Conservation (phyloP, 2,329 filamentous ascomycete species). For the Claviceps digitariae region DNA sequence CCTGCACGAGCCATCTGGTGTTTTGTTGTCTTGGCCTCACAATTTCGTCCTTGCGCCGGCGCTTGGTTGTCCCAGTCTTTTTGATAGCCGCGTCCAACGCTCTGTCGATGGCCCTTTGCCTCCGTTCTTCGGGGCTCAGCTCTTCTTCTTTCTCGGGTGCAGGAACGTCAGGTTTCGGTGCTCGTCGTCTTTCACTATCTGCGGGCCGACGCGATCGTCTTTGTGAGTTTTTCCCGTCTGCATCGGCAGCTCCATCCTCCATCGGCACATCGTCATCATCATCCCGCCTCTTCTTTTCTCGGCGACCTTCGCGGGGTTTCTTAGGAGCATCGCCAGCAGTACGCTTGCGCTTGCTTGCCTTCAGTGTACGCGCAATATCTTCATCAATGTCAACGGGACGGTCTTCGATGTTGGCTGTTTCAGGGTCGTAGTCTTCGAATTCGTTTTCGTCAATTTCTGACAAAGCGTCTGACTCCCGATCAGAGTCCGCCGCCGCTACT, state of each 20-base stretch:
- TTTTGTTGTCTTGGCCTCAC: slow-evolving; percentile 31
- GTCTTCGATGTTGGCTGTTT: slow-evolving; percentile 48
- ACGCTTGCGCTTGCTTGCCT: slow-evolving; percentile 53
- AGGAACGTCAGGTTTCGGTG: slow-evolving; percentile 28
- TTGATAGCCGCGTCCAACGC: slow-evolving; percentile 83
- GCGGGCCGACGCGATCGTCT: slow-evolving; percentile 34
- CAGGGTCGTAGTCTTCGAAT: slow-evolving; percentile 55
- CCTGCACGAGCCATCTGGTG: slow-evolving; percentile 6
- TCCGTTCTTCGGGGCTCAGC: slow-evolving; percentile 71
- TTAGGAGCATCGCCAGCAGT: slow-evolving; percentile 48
- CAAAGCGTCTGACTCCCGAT: slow-evolving; percentile 44
- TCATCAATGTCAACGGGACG: slow-evolving; percentile 55
- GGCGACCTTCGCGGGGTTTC: slow-evolving; percentile 62
- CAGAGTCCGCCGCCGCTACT: slow-evolving; percentile 29
- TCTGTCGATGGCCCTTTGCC: slow-evolving; percentile 70
- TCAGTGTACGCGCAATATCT: slow-evolving; percentile 48
- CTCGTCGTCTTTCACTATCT: slow-evolving; percentile 32
- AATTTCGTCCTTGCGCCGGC: slow-evolving; percentile 76
- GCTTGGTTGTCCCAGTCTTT: slow-evolving; percentile 51
- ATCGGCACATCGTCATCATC: slow-evolving; percentile 33
- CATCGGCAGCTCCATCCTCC: slow-evolving; percentile 34
- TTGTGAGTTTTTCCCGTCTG: slow-evolving; percentile 26
- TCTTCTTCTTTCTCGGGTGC: slow-evolving; percentile 63
- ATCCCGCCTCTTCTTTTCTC: slow-evolving; percentile 49
- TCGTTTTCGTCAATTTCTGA: slow-evolving; percentile 59